Evolutionary conservation across 1,284 basidiomycete genomes (phyloP).

Genomic region (Wallemia ichthyophaga): DNA sequence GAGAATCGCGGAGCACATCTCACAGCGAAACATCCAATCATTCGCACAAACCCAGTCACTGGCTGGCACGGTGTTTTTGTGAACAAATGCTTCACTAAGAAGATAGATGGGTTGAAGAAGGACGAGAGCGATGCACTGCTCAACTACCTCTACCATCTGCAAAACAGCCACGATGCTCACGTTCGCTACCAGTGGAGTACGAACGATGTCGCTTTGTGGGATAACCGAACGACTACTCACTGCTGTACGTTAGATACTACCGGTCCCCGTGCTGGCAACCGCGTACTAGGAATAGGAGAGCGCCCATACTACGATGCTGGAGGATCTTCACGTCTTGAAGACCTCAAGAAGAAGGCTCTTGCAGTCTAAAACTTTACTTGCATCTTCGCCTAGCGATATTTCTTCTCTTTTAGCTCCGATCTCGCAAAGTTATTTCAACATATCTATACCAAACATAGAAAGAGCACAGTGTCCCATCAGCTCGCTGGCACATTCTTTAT

Average conservation of each 20-base stretch:
- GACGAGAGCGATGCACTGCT: constrained; percentile 3
- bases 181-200: constrained; percentile 22
- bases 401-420: no score
- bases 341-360: not conserved
- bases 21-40: constrained; percentile 7
- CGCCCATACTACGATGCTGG: constrained; percentile 6
- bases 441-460: not conserved
- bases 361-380: not conserved
- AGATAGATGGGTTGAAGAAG: constrained; percentile 4
- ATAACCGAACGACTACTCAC: constrained; percentile 23
- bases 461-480: not conserved
- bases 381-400: no score
- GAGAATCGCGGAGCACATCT: constrained; percentile 7
- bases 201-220: constrained; percentile 14
- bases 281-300: constrained; percentile 18
- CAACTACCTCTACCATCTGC: constrained; percentile 3
- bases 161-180: constrained; percentile 24
- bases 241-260: constrained; percentile 11
- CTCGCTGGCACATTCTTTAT: no score
- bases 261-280: constrained; percentile 13
- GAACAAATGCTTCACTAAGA: constrained; percentile 5
- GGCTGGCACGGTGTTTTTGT: constrained; percentile 7
- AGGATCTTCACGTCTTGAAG: not conserved
- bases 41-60: constrained; percentile 10
- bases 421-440: no score